Evolutionary conservation across 805 yeast genomes (phyloP), one percentile per base, ranked within the genome.

Genomic region (Candida oleophila): DNA sequence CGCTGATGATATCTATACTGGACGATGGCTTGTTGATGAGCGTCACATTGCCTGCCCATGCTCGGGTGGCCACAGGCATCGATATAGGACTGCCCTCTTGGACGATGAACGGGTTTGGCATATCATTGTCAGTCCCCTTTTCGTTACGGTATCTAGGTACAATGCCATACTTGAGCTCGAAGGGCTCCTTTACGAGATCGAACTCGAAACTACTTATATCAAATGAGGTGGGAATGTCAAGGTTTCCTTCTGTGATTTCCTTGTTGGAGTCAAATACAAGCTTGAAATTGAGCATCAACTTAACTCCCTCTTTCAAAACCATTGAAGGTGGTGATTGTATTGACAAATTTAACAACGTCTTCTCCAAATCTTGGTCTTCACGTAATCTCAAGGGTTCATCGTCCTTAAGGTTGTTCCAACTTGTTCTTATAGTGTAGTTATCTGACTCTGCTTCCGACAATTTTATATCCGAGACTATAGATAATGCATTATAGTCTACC

Each of bases 381-480:
- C 51, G 44, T 25, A 71, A 41, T 21, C 57, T 55, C 36, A 71
- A 50, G 1, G 70, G 61, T 47, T 68, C 73, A 41, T 72, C 77
- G 48, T 72, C 77, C 48, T 72, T 72, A 38, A 65, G 47, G 4
- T 43, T 51, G 19, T 66, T 62, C 76, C 76, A 72, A 44, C 60
- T 61, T 3, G 56, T 55, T 39, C 55, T 64, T 2, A 62, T 55
- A 4, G 51, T 48, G 12, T 34, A 21, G 7, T 5, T 5, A 20
- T 22, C 33, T 4, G 19, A 4, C 9, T 37, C 21, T 8, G 34
- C 20, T n/a, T 34, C 45, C 11, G 25, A 11, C 3, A 43, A 12
- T 36, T 36, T 37, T 15, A 38, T 33, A 22, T 36, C 28, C 3
- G 41, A 36, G 12, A 28, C n/a, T 5, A 43, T 25, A 4, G 25